Base-by-base conservation (phyloP, 1,284 basidiomycete species). In the Laetiporus sulphureus region DNA sequence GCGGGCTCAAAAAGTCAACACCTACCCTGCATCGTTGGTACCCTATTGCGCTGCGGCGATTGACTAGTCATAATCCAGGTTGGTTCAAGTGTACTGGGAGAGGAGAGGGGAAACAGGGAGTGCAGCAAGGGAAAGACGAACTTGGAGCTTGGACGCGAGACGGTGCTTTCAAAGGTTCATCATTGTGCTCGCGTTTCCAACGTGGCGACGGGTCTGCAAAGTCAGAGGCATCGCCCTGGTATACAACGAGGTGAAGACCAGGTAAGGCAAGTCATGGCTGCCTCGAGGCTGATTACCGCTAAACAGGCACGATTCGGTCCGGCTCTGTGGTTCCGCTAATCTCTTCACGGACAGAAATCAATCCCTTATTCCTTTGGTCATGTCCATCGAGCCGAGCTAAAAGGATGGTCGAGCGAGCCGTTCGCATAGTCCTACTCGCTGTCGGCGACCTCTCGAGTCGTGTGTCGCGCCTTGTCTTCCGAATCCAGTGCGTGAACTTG, bases 1-100 rank as follows among this genome's bases (percentile, higher is more conserved):
- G 27, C n/a, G n/a, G n/a, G n/a, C n/a, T n/a, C 13, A 25, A 34
- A 34, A 13, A 32, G 35, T 42, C 40, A 45, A 8, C 38, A 60
- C 63, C 48, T 41, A 69, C 71, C 64, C 60, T 68, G 60, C 42
- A 62, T 56, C 43, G 59, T 64, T 10, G 57, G 21, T 53, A 67
- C 72, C 54, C 71, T 62, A 50, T 63, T 66, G 55, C 78, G 73
- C 55, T 79, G 77, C 16, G 76, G 75, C 38, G 79, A 78, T 55
- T 76, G 74, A 51, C 67, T 76, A 37, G 80, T 69, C 80, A 83
- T 83, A 47, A 55, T 55, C 50, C 49, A 46, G 38, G 48, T 41
- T 31, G 48, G 46, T 41, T 41, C 52, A 51, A n/a, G n/a, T n/a
- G n/a, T 49, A 47, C 39, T 49, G 52, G 48, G 47, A 37, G 51